phyloP scores from a whole-genome alignment of 345 rosid species.

The Eucalyptus urophylla region DNA sequence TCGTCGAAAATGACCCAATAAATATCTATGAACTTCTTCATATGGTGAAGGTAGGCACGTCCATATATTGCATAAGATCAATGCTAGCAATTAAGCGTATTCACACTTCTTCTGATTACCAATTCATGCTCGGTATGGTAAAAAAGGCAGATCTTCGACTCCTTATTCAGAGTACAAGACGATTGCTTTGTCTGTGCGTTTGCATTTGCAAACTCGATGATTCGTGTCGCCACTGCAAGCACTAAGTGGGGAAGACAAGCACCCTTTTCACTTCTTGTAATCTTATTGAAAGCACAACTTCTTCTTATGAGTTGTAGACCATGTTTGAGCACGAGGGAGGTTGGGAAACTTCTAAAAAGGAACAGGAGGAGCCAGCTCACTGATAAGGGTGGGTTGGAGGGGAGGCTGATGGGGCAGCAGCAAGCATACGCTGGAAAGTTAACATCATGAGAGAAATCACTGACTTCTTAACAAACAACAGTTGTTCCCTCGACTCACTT shows the following conservation, averaged over 20 bases:
- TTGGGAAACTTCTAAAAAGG: neutral
- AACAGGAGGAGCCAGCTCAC: neutral
- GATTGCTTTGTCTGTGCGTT: fast-evolving
- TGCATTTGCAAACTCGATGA: neutral
- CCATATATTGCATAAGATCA: neutral
- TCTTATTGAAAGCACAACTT: neutral
- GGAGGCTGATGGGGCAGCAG: neutral
- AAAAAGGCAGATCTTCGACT: neutral
- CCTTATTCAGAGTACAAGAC: neutral
- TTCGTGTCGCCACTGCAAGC: neutral
- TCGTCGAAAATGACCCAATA: neutral
- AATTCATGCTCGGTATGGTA: fast-evolving
- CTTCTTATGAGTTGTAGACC: neutral
- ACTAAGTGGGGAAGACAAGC: neutral
- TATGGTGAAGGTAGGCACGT: neutral
- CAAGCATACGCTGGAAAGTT: neutral
- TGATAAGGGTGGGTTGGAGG: neutral
- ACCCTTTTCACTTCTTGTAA: too few relatives aligned
- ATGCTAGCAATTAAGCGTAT: neutral
- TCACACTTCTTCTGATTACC: neutral
- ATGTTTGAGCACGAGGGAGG: neutral
- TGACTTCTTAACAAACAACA: neutral
- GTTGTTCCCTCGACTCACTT: neutral
- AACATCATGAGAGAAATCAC: neutral
- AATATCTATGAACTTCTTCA: neutral